Evolutionary conservation across 495 filamentous ascomycete genomes (phyloP).

Genomic region (Pseudevernia furfuracea): DNA sequence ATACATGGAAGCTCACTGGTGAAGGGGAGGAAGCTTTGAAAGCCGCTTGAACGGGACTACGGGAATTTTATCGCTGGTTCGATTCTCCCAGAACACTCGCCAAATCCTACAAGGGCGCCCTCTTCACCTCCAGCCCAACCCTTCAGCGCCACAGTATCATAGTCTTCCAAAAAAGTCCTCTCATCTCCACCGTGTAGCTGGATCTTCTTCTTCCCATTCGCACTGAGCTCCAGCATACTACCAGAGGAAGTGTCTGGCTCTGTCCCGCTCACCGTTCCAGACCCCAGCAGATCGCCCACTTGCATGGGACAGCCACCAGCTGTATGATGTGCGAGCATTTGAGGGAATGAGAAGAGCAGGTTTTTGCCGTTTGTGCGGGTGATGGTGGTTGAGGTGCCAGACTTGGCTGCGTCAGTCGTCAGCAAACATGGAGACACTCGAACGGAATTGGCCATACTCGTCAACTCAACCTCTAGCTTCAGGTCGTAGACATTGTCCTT

Average conservation of each 20-base stretch:
- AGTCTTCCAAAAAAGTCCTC: conserved; percentile 74
- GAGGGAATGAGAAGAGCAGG: conserved; percentile 84
- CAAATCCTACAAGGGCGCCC: conserved; percentile 37
- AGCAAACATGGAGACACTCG: conserved; percentile 9
- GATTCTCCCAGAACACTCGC: conserved; percentile 32
- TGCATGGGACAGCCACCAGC: conserved; percentile 77
- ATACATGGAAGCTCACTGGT: not conserved
- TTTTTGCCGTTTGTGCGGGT: conserved; percentile 56
- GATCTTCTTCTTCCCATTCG: conserved; percentile 57
- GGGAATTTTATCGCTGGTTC: conserved; percentile 15
- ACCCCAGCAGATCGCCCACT: conserved; percentile 77
- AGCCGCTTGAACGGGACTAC: not conserved
- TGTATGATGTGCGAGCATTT: conserved; percentile 91
- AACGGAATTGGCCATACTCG: conserved; percentile 39
- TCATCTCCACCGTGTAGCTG: conserved; percentile 61
- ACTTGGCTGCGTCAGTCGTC: conserved; percentile 34
- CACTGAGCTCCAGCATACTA: conserved; percentile 74
- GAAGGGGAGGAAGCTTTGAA: not conserved
- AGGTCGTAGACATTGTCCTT: conserved; percentile 65
- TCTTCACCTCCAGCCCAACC: conserved; percentile 51
- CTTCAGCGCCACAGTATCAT: conserved; percentile 65
- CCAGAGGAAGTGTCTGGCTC: conserved; percentile 50
- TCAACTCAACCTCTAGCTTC: conserved; percentile 64
- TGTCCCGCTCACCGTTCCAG: conserved; percentile 80
- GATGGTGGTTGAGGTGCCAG: conserved; percentile 59